Conservation (phyloP, 805 yeast species). For the Myxozyma mucilagina region DNA sequence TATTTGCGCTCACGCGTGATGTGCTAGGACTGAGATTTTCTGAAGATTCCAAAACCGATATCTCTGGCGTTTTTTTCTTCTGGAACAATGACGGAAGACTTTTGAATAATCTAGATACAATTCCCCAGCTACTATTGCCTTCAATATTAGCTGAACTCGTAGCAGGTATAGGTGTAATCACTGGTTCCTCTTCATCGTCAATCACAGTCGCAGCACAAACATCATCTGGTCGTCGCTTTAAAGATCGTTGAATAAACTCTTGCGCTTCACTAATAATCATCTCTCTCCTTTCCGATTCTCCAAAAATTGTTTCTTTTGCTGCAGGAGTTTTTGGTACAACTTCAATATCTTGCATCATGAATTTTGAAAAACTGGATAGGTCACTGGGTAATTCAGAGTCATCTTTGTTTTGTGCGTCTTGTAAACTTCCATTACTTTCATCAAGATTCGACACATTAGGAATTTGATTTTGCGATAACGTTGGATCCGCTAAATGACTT, state of each 20-base stretch:
- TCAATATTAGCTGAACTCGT: background rate
- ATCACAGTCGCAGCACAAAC: background rate
- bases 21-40: background rate
- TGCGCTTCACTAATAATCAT: conserved; percentile 1
- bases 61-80: too few relatives aligned
- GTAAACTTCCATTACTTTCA: too few relatives aligned
- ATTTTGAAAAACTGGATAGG: background rate
- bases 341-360: background rate
- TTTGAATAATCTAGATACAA: too few relatives aligned
- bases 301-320: background rate
- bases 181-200: background rate
- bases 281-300: background rate
- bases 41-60: too few relatives aligned
- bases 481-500: background rate
- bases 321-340: background rate
- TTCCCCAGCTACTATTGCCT: too few relatives aligned
- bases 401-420: background rate
- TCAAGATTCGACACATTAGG: background rate
- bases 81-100: too few relatives aligned
- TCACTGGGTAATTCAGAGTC: background rate
- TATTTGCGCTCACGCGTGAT: background rate
- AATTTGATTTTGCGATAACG: background rate
- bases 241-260: background rate
- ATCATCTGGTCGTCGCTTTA: background rate
- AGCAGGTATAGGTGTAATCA: background rate